phyloP scores from a whole-genome alignment of 306 rosid species.

The Begonia masoniana region DNA sequence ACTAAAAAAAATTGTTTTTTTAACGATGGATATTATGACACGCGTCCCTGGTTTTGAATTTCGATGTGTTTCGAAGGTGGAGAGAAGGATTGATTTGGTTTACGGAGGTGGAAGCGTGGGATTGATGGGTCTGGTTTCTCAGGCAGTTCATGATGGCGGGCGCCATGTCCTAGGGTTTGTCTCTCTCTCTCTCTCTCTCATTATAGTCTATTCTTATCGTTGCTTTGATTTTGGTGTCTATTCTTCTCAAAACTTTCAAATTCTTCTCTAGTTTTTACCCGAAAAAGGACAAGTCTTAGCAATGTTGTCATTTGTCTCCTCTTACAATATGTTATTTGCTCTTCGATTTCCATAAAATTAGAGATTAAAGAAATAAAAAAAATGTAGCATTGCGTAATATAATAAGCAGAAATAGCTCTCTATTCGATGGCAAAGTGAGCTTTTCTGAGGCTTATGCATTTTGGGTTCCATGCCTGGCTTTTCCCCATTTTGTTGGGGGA shows the following conservation, averaged over 20 bases:
- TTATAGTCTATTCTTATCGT: background rate
- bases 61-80: constrained; percentile 42
- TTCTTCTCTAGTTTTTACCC: background rate
- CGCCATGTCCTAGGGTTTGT: constrained; percentile 98
- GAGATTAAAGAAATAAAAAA: no score
- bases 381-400: no score
- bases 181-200: constrained; percentile 13
- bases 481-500: no score
- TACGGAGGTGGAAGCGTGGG: constrained; percentile 99
- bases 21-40: constrained; percentile 30
- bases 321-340: no score
- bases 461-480: no score
- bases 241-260: background rate
- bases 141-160: constrained; percentile 99
- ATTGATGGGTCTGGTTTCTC: constrained; percentile 97
- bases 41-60: constrained; percentile 28
- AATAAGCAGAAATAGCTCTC: no score
- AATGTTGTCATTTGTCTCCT: no score
- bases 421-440: no score
- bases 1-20: background rate
- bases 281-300: no score
- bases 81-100: constrained; percentile 90
- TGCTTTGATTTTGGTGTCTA: background rate
- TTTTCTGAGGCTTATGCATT: no score
- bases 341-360: no score